Base-by-base conservation (phyloP, 345 rosid species). In the Bruguiera gymnorhiza region DNA sequence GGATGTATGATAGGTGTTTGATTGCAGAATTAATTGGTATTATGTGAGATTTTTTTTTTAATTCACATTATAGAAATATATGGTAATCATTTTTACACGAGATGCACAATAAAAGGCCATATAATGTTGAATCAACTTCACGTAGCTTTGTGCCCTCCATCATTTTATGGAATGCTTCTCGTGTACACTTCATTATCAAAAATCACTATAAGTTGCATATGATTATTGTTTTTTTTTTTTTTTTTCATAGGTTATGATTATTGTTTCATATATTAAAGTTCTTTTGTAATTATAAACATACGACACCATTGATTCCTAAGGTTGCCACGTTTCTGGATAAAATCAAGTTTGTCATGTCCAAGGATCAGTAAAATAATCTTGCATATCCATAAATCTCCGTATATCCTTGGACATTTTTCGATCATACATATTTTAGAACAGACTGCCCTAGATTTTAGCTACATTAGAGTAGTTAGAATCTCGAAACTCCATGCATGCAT, bases 171-270 rank as follows among this genome's bases (percentile, higher is more conserved):
- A 66, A 27, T 43, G 77, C 84, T 71, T 83, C 74, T 66, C 69
- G 71, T 73, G 63, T 81, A 78, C 73, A 62, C 81, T 78, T 80
- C 81, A 66, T 70, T 57, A 75, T 72, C 71, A 73, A 54, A 60
- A 65, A 70, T 43, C 70, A 67, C 69, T 65, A 72, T 58, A n/a
- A 60, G 48, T 54, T 76, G 54, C 27, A 51, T 59, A 43, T 13
- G 18, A 43, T 43, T 43, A 11, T 43, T 13, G 19, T 43, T 13
- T 0, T 43, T 11, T 39, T 8, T 11, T 39, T 8, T 10, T 43
- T 43, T 43, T 11, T 43, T 13, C 16, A 11, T 39, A 43, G 4
- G 19, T 11, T 43, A 13, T 43, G 62, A 68, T 76, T 61, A 74
- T 63, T 65, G 67, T 23, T 24, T 16, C 18, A 34, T 29, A 39